Conservation (phyloP, 106 monocot species). For the Dendrobium nobile region DNA sequence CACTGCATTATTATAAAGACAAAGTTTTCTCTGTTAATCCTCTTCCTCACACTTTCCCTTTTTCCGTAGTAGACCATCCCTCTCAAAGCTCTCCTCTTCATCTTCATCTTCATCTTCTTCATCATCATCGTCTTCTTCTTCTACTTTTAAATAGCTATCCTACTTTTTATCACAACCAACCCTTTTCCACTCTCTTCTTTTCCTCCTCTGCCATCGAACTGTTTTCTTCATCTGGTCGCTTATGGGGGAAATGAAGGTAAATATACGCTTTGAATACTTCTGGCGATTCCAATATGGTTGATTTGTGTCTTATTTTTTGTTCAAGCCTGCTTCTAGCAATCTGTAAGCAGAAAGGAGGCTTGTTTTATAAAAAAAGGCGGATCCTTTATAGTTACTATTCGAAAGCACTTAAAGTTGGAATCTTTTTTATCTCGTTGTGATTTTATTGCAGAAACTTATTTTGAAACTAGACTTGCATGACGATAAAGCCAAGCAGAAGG, state of each 20-base stretch:
- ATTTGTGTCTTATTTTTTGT: background rate
- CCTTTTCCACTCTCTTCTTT: background rate
- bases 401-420: background rate
- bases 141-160: background rate
- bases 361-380: background rate
- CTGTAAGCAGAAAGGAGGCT: background rate
- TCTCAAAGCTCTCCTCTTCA: background rate
- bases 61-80: background rate
- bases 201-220: background rate
- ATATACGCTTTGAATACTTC: background rate
- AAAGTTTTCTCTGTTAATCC: background rate
- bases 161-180: background rate
- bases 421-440: background rate
- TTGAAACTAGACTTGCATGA: constrained; percentile 74
- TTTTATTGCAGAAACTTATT: constrained; percentile 57
- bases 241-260: constrained; percentile 4
- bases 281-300: background rate
- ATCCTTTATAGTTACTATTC: background rate
- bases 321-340: background rate
- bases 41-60: background rate
- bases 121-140: background rate
- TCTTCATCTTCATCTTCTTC: background rate
- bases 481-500: constrained; percentile 77
- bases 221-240: background rate
- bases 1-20: background rate